Evolutionary conservation across 78 protist genomes (phyloP).

Genomic region (Dictyostelium purpureum): DNA sequence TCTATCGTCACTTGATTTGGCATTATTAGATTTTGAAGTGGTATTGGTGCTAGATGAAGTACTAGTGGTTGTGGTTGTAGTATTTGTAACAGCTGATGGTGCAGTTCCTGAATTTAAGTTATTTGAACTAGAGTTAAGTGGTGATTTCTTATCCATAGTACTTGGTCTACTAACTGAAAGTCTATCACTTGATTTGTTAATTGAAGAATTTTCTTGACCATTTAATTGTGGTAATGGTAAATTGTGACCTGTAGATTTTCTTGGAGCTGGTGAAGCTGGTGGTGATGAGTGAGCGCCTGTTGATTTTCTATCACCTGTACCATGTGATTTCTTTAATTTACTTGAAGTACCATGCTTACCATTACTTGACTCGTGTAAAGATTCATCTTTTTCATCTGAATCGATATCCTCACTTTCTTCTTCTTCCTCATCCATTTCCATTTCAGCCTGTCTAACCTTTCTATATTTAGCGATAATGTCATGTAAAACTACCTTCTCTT

Average conservation of each 20-base stretch:
- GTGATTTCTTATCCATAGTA: not conserved
- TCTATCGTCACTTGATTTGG: slow-evolving; percentile 11
- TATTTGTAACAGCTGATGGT: not conserved
- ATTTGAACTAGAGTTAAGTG: not conserved
- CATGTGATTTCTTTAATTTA: not conserved
- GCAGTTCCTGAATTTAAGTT: no score
- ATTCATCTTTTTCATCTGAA: slow-evolving; percentile 28
- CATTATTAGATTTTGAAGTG: not conserved
- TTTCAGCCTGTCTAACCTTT: slow-evolving; percentile 59
- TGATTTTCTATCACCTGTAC: slow-evolving; percentile 12
- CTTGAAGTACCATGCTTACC: not conserved
- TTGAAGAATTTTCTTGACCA: not conserved
- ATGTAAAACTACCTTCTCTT: slow-evolving; percentile 31
- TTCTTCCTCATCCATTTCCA: slow-evolving; percentile 34
- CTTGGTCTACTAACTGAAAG: not conserved
- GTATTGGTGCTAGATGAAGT: slow-evolving; percentile 38
- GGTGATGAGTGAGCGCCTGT: not conserved
- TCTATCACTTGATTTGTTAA: slow-evolving; percentile 6
- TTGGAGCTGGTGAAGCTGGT: slow-evolving; percentile 13
- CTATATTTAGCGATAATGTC: slow-evolving; percentile 56
- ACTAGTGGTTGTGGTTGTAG: not conserved
- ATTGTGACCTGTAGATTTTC: slow-evolving; percentile 16
- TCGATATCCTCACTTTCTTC: slow-evolving; percentile 2
- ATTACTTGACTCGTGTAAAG: not conserved
- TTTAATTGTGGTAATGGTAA: slow-evolving; percentile 31